phyloP scores from a whole-genome alignment of 2,329 filamentous ascomycete species.

The Penicillium sp. region DNA sequence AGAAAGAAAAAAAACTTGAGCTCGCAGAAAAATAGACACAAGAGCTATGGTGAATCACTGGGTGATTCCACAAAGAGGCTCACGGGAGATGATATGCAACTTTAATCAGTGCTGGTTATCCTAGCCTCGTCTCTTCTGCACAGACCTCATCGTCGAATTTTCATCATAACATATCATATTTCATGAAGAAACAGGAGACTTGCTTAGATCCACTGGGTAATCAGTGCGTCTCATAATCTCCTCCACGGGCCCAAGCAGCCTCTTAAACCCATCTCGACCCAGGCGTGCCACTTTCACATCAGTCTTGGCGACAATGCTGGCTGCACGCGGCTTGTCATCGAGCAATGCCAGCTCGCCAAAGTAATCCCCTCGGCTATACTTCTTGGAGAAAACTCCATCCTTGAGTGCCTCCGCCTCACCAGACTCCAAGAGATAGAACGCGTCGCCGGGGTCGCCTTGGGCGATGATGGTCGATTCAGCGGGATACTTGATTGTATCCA shows the following conservation, averaged over 20 bases:
- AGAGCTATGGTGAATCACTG: not conserved
- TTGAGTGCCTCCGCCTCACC: slow-evolving; percentile 89
- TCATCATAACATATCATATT: slow-evolving; percentile 24
- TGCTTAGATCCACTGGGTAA: slow-evolving; percentile 41
- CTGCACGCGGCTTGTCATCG: slow-evolving; percentile 90
- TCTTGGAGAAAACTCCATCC: slow-evolving; percentile 73
- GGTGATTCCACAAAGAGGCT: not conserved
- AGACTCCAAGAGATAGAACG: slow-evolving; percentile 87
- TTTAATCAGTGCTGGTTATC: not conserved
- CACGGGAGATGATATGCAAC: not conserved
- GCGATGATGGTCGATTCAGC: slow-evolving; percentile 81
- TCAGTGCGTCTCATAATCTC: slow-evolving; percentile 81
- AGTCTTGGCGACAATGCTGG: slow-evolving; percentile 79
- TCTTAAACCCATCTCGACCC: slow-evolving; percentile 92
- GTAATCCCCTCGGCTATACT: slow-evolving; percentile 90
- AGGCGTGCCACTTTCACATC: slow-evolving; percentile 92
- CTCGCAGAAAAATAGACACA: not conserved
- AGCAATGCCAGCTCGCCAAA: slow-evolving; percentile 94
- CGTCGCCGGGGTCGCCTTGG: slow-evolving; percentile 88
- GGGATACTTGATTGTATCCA: slow-evolving; percentile 87
- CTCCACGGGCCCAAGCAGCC: slow-evolving; percentile 88
- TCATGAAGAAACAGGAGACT: slow-evolving; percentile 29
- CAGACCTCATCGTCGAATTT: slow-evolving; percentile 12
- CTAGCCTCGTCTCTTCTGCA: not conserved
- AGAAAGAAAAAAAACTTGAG: not conserved